A percentile compares a stretch with the other conserved stretches of the same genome.
Conservation (phyloP, 2,329 filamentous ascomycete genomes). For the Diaporthe aspalathi region DNA sequence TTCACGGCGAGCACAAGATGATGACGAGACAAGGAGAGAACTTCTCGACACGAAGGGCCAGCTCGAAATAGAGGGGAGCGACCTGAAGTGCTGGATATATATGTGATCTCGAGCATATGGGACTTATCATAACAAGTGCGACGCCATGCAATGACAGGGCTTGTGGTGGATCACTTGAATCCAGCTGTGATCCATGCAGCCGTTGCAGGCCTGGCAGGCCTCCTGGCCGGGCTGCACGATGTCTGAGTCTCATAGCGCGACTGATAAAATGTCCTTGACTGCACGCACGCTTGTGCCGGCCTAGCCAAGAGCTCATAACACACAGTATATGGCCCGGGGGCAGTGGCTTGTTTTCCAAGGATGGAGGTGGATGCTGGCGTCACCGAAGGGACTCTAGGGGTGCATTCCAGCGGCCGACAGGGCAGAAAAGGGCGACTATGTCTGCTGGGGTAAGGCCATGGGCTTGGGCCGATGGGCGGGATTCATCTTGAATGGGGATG, state of each 20-base stretch:
- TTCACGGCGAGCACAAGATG: background rate
- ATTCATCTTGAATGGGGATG: background rate
- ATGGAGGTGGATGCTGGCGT: slow-evolving; percentile 19
- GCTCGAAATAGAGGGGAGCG: background rate
- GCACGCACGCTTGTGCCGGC: background rate
- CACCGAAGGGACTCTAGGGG: slow-evolving; percentile 25
- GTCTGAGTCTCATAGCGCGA: background rate
- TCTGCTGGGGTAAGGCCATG: background rate
- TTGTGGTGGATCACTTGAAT: slow-evolving; percentile 9
- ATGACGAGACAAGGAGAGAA: background rate
- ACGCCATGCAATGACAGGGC: too few species aligned
- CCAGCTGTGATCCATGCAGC: background rate
- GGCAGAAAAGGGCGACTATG: background rate
- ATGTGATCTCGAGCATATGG: background rate
- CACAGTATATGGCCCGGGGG: background rate
- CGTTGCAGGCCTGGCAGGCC: background rate
- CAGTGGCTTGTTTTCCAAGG: slow-evolving; percentile 11
- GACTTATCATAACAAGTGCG: background rate
- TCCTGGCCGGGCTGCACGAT: background rate
- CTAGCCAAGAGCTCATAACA: slow-evolving; percentile 6
- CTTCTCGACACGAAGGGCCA: background rate
- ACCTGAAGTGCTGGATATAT: slow-evolving; percentile 3
- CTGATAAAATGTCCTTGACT: background rate
- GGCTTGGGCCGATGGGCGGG: background rate
- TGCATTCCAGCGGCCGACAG: slow-evolving; percentile 26